phyloP scores from a whole-genome alignment of 116 monocot genomes.

The Trichopus zeylanicus region DNA sequence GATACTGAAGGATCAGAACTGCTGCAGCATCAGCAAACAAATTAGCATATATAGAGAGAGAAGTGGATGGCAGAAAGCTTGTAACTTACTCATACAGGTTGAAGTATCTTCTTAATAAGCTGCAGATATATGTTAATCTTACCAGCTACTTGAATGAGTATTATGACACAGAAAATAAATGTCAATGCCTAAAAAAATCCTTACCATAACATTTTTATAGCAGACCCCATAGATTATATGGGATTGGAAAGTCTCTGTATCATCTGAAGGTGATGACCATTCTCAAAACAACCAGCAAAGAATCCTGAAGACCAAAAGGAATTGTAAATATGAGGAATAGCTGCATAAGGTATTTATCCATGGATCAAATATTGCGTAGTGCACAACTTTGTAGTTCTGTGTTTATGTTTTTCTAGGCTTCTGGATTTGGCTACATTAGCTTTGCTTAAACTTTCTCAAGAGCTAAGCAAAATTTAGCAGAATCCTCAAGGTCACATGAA shows the following conservation, averaged over 20 bases:
- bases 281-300: slow-evolving; percentile 49
- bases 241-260: slow-evolving; percentile 17
- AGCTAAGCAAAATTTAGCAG: too few species aligned
- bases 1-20: slow-evolving; percentile 2
- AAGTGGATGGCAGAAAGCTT: slow-evolving; percentile 2
- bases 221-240: slow-evolving; percentile 39
- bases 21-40: slow-evolving; percentile 11
- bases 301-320: slow-evolving; percentile 35
- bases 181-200: slow-evolving; percentile 7
- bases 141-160: not conserved
- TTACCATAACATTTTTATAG: slow-evolving; percentile 73
- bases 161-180: too few species aligned
- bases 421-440: too few species aligned
- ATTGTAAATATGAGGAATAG: not conserved
- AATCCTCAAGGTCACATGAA: not conserved
- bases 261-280: slow-evolving; percentile 34
- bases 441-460: too few species aligned
- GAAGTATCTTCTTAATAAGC: slow-evolving; percentile 62
- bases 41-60: slow-evolving; percentile 1
- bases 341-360: too few species aligned
- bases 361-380: too few species aligned
- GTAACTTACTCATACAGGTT: slow-evolving; percentile 48
- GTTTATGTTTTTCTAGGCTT: too few species aligned
- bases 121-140: slow-evolving; percentile 18
- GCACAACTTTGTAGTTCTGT: too few species aligned